Base-by-base conservation (phyloP, 106 monocot genomes). In the Allium sativum region DNA sequence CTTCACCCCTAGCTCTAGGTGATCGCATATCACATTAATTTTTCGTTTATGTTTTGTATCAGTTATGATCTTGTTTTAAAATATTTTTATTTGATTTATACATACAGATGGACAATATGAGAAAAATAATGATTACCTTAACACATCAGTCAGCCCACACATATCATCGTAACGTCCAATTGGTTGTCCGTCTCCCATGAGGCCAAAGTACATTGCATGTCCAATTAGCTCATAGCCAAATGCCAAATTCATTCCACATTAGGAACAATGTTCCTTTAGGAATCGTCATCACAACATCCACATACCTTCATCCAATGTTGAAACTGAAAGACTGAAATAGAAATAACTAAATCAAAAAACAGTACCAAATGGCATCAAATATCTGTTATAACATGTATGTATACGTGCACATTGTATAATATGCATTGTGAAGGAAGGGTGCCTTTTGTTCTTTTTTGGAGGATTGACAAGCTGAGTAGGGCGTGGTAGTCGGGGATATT, bases 121-220 rank as follows among this genome's bases (percentile, higher is more conserved):
- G 12, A 19, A 56, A 57, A 15, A 44, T 1, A 14, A 18, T 9
- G 7, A 54, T 21, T 18, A 83, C 83, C 84, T 84, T 84, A 54
- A 40, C 65, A 58, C 84, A 84, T 80, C 84, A 84, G 21, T 80
- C 84, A 0, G 84, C 84, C 84, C n/a, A n/a, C 84, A 84, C 84
- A 84, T 84, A 52, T 84, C 84, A 15, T 84, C 84, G 65, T 84
- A 84, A 8, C 84, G 84, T 11, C 84, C 80, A 31, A 84, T 84
- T 18, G 84, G 84, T 58, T 84, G 84, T 46, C 84, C 84, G 61
- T 84, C 84, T 55, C 84, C 84, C 84, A 84, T 84, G 18, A 84
- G 84, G 10, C 84, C 84, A 52, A 84, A 84, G 77, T 84, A 84
- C 80, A 84, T 84, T 5, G 84, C 79, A 50, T 79, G 77, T 15